Percentiles rank a stretch among this genome's conserved stretches.
phyloP scores from a whole-genome alignment of 1,284 basidiomycete species.

The Porodaedalea pini region DNA sequence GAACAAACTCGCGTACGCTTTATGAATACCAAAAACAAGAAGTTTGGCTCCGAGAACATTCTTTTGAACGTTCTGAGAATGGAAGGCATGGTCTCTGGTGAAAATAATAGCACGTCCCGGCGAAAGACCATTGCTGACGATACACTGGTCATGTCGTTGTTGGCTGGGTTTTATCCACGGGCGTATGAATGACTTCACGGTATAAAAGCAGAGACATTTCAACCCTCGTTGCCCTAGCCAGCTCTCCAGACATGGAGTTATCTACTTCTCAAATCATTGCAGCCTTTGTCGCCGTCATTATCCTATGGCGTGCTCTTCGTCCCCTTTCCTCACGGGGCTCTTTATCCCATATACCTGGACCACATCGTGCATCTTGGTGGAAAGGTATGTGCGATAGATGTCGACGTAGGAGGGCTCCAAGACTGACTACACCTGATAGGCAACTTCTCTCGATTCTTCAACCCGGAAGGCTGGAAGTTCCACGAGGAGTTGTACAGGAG shows the following conservation, averaged over 20 bases:
- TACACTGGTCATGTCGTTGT: too few species aligned
- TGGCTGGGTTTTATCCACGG: too few species aligned
- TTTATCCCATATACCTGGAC: constrained; percentile 12
- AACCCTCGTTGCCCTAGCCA: not conserved
- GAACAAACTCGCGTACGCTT: too few species aligned
- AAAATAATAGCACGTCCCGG: too few species aligned
- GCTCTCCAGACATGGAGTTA: not conserved
- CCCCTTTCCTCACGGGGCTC: not conserved
- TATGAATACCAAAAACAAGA: too few species aligned
- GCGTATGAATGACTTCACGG: too few species aligned
- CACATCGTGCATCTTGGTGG: constrained; percentile 13
- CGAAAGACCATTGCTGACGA: too few species aligned
- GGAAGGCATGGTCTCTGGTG: too few species aligned
- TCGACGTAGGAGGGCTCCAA: not conserved
- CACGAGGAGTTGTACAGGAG: constrained; percentile 36
- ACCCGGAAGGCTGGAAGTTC: constrained; percentile 31
- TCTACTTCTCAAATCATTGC: not conserved
- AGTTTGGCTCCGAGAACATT: too few species aligned
- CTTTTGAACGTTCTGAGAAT: too few species aligned
- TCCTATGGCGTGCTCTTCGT: constrained; percentile 10
- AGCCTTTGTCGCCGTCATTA: not conserved
- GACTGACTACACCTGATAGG: not conserved
- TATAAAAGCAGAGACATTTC: too few species aligned
- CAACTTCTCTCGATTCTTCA: constrained; percentile 13
- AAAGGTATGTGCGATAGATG: constrained; percentile 10